These are phyloP conservation scores for Russula ochroleuca DNA, from an alignment of 768 basidiomycete species.

Conservation along the genomic window DNA sequence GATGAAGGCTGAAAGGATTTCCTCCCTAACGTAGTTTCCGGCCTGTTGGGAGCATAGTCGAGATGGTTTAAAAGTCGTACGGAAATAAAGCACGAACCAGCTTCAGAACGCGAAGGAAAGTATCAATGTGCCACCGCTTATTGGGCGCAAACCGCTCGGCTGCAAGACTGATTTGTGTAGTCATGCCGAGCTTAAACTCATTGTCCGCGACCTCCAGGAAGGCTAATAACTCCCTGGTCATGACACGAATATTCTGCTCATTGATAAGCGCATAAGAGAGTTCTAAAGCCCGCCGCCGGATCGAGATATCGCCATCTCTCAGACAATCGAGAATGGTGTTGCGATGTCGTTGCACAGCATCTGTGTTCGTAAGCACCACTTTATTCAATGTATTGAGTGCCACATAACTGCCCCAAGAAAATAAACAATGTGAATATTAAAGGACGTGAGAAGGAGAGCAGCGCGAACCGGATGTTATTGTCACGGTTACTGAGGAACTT, in stretches of 20 bases:
- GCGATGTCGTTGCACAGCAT: conserved; percentile 95
- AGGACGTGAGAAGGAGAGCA: background rate
- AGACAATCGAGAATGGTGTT: conserved; percentile 99
- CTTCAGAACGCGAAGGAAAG: conserved; percentile 86
- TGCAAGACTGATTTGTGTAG: conserved; percentile 92
- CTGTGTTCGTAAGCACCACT: conserved; percentile 95
- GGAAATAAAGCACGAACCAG: conserved; percentile 50
- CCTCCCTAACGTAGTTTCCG: conserved; percentile 96
- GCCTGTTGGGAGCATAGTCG: conserved; percentile 49
- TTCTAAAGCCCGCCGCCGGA: conserved; percentile 92
- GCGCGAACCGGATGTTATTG: conserved; percentile 89
- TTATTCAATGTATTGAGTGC: conserved; percentile 98
- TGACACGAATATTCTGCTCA: conserved; percentile 86
- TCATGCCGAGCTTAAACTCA: conserved; percentile 97
- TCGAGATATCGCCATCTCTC: conserved; percentile 98
- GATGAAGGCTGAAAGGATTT: conserved; percentile 92
- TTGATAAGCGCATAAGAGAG: conserved; percentile 96
- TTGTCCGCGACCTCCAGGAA: conserved; percentile 99
- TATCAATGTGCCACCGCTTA: conserved; percentile 99
- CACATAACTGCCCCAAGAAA: conserved; percentile 64
- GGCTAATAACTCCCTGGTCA: conserved; percentile 87
- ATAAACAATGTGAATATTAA: conserved; percentile 10
- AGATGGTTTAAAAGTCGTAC: background rate
- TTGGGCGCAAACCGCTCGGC: conserved; percentile 97
- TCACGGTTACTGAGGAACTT: conserved; percentile 97